Evolutionary conservation across 257 asterid species (phyloP).

Genomic region (Solanum ossicruentum): DNA sequence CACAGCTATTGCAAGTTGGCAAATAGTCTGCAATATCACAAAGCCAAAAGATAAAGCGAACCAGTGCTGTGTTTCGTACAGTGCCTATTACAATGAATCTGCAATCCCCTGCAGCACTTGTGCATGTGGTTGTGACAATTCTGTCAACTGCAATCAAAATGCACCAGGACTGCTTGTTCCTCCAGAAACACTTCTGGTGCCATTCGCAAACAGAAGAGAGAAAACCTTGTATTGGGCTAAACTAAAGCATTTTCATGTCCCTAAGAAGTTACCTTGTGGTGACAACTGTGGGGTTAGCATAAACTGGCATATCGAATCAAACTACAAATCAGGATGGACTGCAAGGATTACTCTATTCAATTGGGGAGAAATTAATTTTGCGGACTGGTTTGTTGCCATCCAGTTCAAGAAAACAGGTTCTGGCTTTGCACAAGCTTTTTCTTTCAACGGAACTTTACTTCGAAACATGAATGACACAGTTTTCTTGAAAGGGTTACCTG

Average conservation of each 20-base stretch:
- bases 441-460: slow-evolving; percentile 62
- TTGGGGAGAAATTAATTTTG: slow-evolving; percentile 46
- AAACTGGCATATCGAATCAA: slow-evolving; percentile 88
- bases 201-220: slow-evolving; percentile 47
- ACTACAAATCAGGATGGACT: slow-evolving; percentile 73
- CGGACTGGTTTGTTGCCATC: slow-evolving; percentile 67
- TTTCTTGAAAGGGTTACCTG: slow-evolving; percentile 83
- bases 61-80: slow-evolving; percentile 74
- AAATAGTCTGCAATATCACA: slow-evolving; percentile 60
- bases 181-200: slow-evolving; percentile 61
- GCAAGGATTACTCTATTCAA: slow-evolving; percentile 84
- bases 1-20: slow-evolving; percentile 77
- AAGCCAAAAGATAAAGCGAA: slow-evolving; percentile 38
- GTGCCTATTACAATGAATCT: slow-evolving; percentile 58
- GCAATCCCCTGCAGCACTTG: slow-evolving; percentile 78
- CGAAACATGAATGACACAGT: slow-evolving; percentile 22
- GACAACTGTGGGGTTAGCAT: slow-evolving; percentile 87
- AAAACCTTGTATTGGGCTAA: slow-evolving; percentile 57
- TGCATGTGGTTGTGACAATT: slow-evolving; percentile 62
- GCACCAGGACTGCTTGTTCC: slow-evolving; percentile 46
- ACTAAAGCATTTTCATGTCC: slow-evolving; percentile 28
- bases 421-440: slow-evolving; percentile 56
- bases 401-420: slow-evolving; percentile 40
- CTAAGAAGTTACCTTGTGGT: slow-evolving; percentile 57
- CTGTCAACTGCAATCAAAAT: slow-evolving; percentile 20